Base-by-base conservation (phyloP, 2,329 filamentous ascomycete species). In the Salinomyces thailandicus region DNA sequence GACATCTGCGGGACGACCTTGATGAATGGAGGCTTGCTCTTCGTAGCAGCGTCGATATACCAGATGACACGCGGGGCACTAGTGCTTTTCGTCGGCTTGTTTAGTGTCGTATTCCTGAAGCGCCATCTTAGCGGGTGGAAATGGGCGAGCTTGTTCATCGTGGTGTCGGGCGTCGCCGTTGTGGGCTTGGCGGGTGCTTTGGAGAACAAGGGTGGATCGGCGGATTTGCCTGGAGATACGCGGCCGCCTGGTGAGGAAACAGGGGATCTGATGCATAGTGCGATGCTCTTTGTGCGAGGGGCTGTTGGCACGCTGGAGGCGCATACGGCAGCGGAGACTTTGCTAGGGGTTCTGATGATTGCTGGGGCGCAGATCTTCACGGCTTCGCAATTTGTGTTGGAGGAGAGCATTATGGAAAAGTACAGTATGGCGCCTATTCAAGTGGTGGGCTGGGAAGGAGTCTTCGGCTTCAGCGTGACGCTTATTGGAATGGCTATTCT, bases 11-110 rank as follows among this genome's bases (percentile, higher is more conserved):
- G 85, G 32, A 98, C 91, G 4, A 98, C 91, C 3, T 73, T 96
- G 37, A 96, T 98, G 87, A 98, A 98, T 55, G 83, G 85, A 4
- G 91, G 91, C 3, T 70, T 98, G 48, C 71, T 96, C 33, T 87
- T 96, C 57, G 87, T 96, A 16, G 91, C 85, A 9, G 85, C 91
- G 1, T 93, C 85, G 42, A 95, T 98, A 54, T 98, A 95, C 63
- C 91, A 98, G 64, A 98, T 98, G 91, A 96, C 89, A 1, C 73
- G 91, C 41, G 91, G 91, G 6, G 91, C 91, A 0, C 71, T 98
- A 28, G 89, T 98, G 3, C 71, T 98, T 5, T 98, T 98, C 51
- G 91, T 98, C 14, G 91, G 91, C 0, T 66, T 96, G 0, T 95
- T 98, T 64, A 94, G 86, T 54, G 87, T 98, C 18, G 53, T 93